phyloP scores from a whole-genome alignment of 2,329 filamentous ascomycete species.

The Pyrenochaeta sp. region DNA sequence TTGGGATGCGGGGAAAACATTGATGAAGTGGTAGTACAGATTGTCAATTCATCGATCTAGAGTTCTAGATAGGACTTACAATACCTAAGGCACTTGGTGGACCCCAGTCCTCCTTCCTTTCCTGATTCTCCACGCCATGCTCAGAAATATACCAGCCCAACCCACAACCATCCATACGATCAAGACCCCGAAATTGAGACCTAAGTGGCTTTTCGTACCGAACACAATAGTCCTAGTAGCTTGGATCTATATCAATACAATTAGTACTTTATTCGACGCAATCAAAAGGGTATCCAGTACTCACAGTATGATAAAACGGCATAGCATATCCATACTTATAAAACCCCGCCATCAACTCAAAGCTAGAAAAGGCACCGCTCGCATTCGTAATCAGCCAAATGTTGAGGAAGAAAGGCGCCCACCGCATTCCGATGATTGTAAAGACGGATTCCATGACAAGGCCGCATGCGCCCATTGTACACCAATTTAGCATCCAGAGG shows the following conservation, averaged over 20 bases:
- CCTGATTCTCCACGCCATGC: constrained; percentile 2
- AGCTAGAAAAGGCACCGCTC: constrained; percentile 1
- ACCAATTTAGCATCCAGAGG: constrained; percentile 15
- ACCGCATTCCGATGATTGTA: constrained; percentile 8
- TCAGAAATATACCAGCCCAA: constrained; percentile 1
- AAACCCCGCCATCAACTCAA: constrained; percentile 11
- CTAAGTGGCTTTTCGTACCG: constrained; percentile 14
- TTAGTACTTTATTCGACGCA: background rate
- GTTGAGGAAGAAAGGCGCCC: constrained; percentile 10
- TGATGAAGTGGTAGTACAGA: too few relatives aligned
- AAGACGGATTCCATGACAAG: constrained; percentile 7
- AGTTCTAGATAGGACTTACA: too few relatives aligned
- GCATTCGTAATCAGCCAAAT: constrained; percentile 12
- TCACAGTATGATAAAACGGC: constrained; percentile 11
- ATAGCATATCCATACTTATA: constrained; percentile 13
- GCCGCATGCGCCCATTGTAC: constrained; percentile 13
- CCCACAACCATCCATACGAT: constrained; percentile 9
- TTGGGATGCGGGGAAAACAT: too few relatives aligned
- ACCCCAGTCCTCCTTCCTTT: constrained; percentile 2
- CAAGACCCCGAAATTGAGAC: constrained; percentile 15
- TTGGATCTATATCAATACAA: background rate
- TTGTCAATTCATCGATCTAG: too few relatives aligned
- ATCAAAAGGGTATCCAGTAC: background rate
- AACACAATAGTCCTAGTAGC: constrained; percentile 12
- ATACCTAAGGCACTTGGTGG: constrained; percentile 1